Evolutionary conservation across 2,329 filamentous ascomycete genomes (phyloP), one percentile per base, ranked within the genome.

Genomic region (Colletotrichum sp.): DNA sequence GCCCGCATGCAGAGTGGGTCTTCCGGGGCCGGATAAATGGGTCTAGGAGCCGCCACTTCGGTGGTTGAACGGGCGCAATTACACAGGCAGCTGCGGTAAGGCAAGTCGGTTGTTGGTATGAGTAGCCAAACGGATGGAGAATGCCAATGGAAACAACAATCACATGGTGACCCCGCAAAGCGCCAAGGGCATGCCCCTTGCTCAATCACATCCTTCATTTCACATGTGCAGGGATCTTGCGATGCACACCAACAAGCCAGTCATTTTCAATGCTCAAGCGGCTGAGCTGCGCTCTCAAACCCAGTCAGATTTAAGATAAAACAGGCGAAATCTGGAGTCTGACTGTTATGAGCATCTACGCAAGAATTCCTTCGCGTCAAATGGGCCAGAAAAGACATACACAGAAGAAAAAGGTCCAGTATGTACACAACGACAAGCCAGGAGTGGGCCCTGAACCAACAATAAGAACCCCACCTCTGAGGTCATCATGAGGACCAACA

Each of bases 281-380:
- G 39, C 39, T 2, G 4, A 9, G 39, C 0, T 43, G 39, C 3
- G 8, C 39, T 0, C 39, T 18, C 39, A 18, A 43, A 6, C 16
- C n/a, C 18, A 43, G 18, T 18, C 18, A n/a, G 5, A 43, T 6
- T n/a, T 8, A 18, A 5, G 5, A 18, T 18, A 10, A 5, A 9
- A n/a, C 0, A 9, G 6, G 6, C 15, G 7, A 39, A 39, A 4
- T 18, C 32, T 34, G 32, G 32, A 7, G 15, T 34, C 34, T 15
- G 34, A 36, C 34, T 2, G 6, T 36, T 16, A 1, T 7, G 1
- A 36, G 13, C 34, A 36, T 36, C 34, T 36, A 7, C 34, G 1
- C 34, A 36, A 0, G 6, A 7, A 7, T 7, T 36, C 6, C 34
- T 36, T 36, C 7, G 13, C 1, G 13, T 1, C 0, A 2, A 39